Base-by-base conservation (phyloP, 1,284 basidiomycete species). In the Agaricales sp. region DNA sequence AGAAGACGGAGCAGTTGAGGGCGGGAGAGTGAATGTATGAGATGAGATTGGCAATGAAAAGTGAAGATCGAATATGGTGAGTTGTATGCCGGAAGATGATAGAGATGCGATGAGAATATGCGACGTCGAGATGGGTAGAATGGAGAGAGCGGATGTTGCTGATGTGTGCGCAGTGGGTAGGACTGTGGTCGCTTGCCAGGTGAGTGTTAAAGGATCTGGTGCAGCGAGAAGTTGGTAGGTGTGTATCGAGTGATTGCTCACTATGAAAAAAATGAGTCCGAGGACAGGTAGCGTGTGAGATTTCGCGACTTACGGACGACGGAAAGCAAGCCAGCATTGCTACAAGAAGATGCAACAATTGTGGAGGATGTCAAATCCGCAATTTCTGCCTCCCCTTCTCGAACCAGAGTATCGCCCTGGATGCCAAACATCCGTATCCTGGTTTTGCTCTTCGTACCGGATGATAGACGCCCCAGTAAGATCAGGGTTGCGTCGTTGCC, bases 11-110 rank as follows among this genome's bases (percentile, higher is more conserved):
- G 39, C 39, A n/a, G 39, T 16, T 6, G 39, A 41, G 8, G 39
- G 39, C 6, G 39, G 39, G 6, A 41, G 39, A 6, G 13, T 20
- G 39, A 41, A 41, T 6, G 19, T 20, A 20, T 41, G 39, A 16
- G 39, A n/a, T 8, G 8, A 41, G 19, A 41, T 41, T 4, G 39
- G 39, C 19, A 41, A 20, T 18, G 39, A 41, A 18, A 41, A 41
- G 39, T 41, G 39, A 20, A 41, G 39, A 41, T 41, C 39, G 18
- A 41, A 41, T n/a, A 41, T 41, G 16, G 39, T 41, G 39, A 41
- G 39, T 11, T 6, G 39, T n/a, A 41, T 41, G 6, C 16, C 18
- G 39, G 39, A 41, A 20, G 39, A n/a, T n/a, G 39, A 41, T 8
- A 16, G 18, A 16, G 39, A 41, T 8, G 39, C 39, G 16, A 41